Evolutionary conservation across 1,139 yeast species (phyloP).

Genomic region (Geotrichum macrosporum): DNA sequence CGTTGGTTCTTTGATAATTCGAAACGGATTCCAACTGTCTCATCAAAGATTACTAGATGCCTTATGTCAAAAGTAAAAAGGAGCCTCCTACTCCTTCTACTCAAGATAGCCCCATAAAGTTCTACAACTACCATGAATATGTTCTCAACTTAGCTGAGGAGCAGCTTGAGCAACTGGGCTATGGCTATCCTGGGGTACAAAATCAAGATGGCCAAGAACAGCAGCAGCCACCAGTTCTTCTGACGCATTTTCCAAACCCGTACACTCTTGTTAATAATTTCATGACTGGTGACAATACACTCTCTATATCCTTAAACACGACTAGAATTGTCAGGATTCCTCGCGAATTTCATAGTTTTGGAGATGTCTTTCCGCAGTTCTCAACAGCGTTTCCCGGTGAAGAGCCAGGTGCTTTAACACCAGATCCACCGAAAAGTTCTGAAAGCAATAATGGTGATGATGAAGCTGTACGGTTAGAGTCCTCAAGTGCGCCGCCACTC

Average conservation of each 20-base stretch:
- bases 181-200: background rate
- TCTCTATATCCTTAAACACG: conserved; percentile 5
- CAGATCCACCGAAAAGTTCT: background rate
- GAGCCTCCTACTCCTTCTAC: background rate
- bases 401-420: conserved; percentile 58
- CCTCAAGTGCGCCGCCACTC: background rate
- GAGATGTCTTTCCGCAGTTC: conserved; percentile 51
- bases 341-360: conserved; percentile 45
- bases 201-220: background rate
- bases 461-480: too few species aligned
- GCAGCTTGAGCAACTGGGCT: conserved; percentile 15
- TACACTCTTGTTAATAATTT: conserved; percentile 3
- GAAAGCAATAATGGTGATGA: background rate
- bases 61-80: background rate
- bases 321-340: conserved; percentile 63
- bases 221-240: conserved; percentile 3
- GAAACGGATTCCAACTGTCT: too few species aligned
- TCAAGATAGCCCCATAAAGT: conserved; percentile 20
- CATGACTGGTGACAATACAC: background rate
- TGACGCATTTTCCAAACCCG: conserved; percentile 24
- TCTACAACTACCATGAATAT: conserved; percentile 33
- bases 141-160: conserved; percentile 15
- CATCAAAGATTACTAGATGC: background rate
- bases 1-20: too few species aligned
- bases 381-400: conserved; percentile 55